phyloP scores from a whole-genome alignment of 306 rosid genomes.

The Vachellia collinsii region DNA sequence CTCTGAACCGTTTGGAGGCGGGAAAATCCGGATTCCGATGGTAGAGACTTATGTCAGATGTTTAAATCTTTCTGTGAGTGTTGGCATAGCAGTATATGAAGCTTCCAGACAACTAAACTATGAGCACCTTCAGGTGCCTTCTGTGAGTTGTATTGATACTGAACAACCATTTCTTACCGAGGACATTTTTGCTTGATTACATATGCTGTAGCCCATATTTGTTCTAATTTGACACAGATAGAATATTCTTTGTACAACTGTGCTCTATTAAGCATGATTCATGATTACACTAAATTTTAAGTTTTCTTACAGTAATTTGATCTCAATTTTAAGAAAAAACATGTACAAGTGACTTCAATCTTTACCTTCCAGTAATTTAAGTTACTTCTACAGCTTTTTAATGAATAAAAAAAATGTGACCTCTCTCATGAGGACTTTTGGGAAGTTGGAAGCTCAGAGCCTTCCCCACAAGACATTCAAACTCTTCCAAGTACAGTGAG shows the following conservation, averaged over 20 bases:
- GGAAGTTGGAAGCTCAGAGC: not conserved
- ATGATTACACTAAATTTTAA: not conserved
- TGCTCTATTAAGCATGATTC: not conserved
- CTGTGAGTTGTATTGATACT: conserved; percentile 45
- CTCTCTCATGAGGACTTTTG: not conserved
- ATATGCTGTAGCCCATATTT: not conserved
- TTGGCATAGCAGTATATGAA: conserved; percentile 89
- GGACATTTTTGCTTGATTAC: conserved; percentile 71
- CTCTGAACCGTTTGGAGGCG: conserved; percentile 70
- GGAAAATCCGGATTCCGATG: conserved; percentile 81
- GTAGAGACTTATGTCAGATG: conserved; percentile 96
- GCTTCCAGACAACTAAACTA: conserved; percentile 89
- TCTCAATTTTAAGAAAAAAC: not conserved
- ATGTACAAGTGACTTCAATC: not conserved
- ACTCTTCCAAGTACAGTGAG: too few relatives aligned
- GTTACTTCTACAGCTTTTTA: not conserved
- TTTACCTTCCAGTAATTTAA: not conserved
- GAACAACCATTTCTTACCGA: conserved; percentile 64
- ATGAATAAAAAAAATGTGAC: not conserved
- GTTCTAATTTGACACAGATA: conserved; percentile 17
- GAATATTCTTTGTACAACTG: conserved; percentile 12
- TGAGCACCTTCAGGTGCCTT: conserved; percentile 61
- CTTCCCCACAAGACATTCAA: not conserved
- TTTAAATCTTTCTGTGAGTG: conserved; percentile 92
- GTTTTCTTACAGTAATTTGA: not conserved